phyloP scores from a whole-genome alignment of 192 early-diverging fungal species.

The Backusella luteola region DNA sequence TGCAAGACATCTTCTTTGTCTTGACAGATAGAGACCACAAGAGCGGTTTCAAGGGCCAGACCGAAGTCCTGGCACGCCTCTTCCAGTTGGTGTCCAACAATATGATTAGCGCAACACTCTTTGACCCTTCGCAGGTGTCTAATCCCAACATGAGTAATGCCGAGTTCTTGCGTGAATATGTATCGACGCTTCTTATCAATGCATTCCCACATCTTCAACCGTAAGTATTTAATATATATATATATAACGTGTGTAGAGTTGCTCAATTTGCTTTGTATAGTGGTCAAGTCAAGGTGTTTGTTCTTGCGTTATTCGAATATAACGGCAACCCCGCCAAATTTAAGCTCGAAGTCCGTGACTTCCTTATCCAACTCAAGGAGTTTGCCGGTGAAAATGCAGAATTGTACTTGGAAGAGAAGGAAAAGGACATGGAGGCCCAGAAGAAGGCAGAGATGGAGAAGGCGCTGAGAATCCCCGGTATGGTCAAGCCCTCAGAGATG shows the following conservation, averaged over 20 bases:
- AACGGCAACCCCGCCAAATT: slow-evolving; percentile 83
- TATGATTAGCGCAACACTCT: slow-evolving; percentile 86
- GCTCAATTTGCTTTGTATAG: slow-evolving; percentile 31
- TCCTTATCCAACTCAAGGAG: slow-evolving; percentile 91
- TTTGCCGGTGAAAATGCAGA: slow-evolving; percentile 87
- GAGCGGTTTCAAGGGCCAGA: slow-evolving; percentile 94
- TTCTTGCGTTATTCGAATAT: slow-evolving; percentile 81
- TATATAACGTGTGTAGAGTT: not conserved
- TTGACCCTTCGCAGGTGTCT: slow-evolving; percentile 65
- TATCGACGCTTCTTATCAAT: slow-evolving; percentile 75
- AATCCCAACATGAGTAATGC: slow-evolving; percentile 79
- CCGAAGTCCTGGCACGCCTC: slow-evolving; percentile 86
- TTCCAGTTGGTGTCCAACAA: slow-evolving; percentile 83
- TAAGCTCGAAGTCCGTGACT: slow-evolving; percentile 94
- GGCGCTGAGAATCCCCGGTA: slow-evolving; percentile 88
- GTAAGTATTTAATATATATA: slow-evolving; percentile 41
- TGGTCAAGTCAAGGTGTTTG: slow-evolving; percentile 84
- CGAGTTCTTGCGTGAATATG: slow-evolving; percentile 80
- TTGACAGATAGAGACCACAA: slow-evolving; percentile 97
- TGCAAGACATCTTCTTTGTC: slow-evolving; percentile 97
- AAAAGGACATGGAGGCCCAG: slow-evolving; percentile 76
- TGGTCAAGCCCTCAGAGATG: slow-evolving; percentile 93
- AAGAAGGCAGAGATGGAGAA: slow-evolving; percentile 79
- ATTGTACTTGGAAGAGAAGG: slow-evolving; percentile 88
- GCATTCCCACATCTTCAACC: slow-evolving; percentile 92